Conservation (phyloP, 345 rosid genomes). For the Durio zibethinus region DNA sequence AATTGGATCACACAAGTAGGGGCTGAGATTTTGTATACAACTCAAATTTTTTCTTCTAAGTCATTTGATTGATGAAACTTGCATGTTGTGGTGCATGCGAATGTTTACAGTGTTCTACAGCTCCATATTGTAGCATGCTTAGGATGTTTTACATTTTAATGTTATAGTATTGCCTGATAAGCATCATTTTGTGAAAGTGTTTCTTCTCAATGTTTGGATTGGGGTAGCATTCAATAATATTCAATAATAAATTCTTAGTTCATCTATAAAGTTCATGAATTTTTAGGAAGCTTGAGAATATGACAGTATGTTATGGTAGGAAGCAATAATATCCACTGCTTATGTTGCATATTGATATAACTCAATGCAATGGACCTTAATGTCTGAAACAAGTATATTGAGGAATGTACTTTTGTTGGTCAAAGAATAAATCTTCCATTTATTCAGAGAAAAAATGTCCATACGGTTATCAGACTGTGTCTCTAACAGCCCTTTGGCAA, state of each 20-base stretch:
- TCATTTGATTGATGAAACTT: slow-evolving; percentile 5
- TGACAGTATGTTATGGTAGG: neutral
- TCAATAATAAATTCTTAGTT: neutral
- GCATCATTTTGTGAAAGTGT: neutral
- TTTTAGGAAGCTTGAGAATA: neutral
- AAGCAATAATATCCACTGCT: neutral
- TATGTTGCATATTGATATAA: neutral
- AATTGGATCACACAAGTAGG: neutral
- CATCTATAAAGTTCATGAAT: neutral
- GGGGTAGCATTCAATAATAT: neutral
- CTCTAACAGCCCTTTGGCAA: neutral
- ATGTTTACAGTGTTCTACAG: neutral
- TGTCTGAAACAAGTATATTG: neutral
- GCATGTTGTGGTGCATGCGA: neutral
- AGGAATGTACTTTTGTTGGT: neutral
- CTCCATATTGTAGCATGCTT: neutral
- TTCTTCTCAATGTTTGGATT: neutral
- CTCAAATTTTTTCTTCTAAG: neutral
- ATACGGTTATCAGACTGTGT: neutral
- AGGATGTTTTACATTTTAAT: neutral
- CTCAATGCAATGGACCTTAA: neutral
- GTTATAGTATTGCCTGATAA: neutral
- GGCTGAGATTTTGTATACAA: neutral
- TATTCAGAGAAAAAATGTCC: neutral
- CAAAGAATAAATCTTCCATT: neutral